phyloP scores from a whole-genome alignment of 352 stramenopile genomes.

The Thraustotheca clavata region DNA sequence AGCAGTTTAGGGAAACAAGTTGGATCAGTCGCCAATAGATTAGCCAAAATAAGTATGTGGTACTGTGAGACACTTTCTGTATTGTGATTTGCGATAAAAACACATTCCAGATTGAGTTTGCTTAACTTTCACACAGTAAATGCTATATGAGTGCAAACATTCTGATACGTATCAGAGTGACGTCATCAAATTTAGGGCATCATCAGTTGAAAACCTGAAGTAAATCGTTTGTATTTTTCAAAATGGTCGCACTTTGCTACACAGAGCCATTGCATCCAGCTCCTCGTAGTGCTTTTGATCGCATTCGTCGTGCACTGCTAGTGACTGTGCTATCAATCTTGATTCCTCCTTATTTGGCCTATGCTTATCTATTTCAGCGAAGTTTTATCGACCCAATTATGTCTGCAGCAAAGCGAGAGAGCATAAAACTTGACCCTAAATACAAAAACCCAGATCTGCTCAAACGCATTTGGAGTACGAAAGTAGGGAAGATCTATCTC shows the following conservation, averaged over 20 bases:
- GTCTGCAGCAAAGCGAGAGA: neutral
- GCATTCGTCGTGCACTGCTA: neutral
- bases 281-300: neutral
- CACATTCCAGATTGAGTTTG: too few species aligned
- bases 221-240: too few species aligned
- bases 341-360: neutral
- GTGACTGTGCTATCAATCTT: neutral
- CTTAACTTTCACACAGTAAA: too few species aligned
- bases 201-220: too few species aligned
- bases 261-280: neutral
- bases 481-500: constrained; percentile 14
- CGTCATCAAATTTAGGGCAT: too few species aligned
- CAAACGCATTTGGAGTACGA: neutral
- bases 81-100: too few species aligned
- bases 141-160: too few species aligned
- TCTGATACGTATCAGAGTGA: too few species aligned
- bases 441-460: constrained; percentile 7
- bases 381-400: neutral
- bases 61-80: too few species aligned
- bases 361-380: neutral
- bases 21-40: too few species aligned
- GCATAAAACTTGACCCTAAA: constrained; percentile 3
- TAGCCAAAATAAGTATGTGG: too few species aligned
- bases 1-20: too few species aligned
- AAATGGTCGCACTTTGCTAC: neutral